These are phyloP conservation scores for Amyloporia xantha DNA, from an alignment of 768 basidiomycete species.

Conservation along the genomic window DNA sequence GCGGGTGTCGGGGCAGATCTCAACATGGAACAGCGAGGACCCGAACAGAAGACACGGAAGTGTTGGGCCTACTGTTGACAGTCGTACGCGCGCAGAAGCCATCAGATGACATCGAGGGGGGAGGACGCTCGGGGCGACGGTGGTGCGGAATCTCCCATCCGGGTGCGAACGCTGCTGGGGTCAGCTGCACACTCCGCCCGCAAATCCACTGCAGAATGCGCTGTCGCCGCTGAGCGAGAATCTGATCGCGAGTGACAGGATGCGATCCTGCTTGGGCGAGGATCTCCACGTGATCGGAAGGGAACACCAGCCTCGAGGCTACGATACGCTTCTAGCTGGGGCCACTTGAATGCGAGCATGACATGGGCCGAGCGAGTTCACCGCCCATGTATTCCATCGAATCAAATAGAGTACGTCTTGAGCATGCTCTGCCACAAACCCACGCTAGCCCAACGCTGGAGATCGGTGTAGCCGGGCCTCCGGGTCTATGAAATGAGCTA, in stretches of 20 bases:
- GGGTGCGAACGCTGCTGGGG: neutral
- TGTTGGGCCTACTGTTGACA: neutral
- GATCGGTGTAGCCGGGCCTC: neutral
- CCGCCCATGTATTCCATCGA: neutral
- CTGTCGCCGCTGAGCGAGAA: neutral
- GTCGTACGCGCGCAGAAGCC: neutral
- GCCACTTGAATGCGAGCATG: neutral
- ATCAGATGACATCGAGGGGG: neutral
- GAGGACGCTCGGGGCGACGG: neutral
- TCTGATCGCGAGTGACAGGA: neutral
- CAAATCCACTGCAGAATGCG: neutral
- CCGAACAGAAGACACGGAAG: neutral
- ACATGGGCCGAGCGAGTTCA: neutral
- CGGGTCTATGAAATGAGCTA: neutral
- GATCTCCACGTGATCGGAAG: neutral
- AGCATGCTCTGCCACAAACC: neutral
- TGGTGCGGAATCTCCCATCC: neutral
- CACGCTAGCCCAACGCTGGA: neutral
- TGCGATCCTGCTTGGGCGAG: neutral
- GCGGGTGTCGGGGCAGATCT: too few relatives aligned
- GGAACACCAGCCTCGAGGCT: conserved; percentile 1
- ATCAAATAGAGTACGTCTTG: neutral
- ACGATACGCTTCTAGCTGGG: conserved; percentile 1
- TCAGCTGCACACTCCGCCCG: neutral
- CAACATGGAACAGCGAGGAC: neutral